Base-by-base conservation (phyloP, 1,139 yeast genomes). In the Nakaseomyces glabratus region DNA sequence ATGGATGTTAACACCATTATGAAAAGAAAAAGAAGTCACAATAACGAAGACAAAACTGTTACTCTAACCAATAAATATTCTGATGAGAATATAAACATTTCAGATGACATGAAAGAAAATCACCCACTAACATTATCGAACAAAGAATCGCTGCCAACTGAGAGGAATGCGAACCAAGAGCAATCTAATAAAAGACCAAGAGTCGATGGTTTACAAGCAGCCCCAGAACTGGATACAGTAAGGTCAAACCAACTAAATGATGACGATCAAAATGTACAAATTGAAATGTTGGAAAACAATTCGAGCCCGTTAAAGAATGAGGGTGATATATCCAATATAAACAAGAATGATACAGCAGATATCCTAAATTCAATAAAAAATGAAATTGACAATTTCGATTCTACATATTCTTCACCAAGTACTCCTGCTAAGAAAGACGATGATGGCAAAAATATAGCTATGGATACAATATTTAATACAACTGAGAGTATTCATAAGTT, bases 1-100 rank as follows among this genome's bases (percentile, higher is more conserved):
- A 35, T 47, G 17, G 51, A 49, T 34, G 42, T 47, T 13, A 46
- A 49, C 28, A 45, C 38, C 19, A 41, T 45, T 45, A 45, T 47
- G 29, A 21, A 36, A n/a, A n/a, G 13, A 6, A 26, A 16, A 11
- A 17, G 24, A 4, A 20, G 14, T 13, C 5, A 26, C 19, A 15
- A 20, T 18, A 16, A 22, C 9, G 20, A 14, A 8, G 33, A 24
- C 12, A 17, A 11, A 21, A n/a, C 8, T 4, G 11, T 10, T 5
- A 21, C 21, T 7, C 17, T 17, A 18, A 36, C 35, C 12, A 30
- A 11, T 10, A 32, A 16, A 16, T 18, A 8, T 17, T 49, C 48
- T 6, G 39, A 37, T 18, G 34, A 47, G 5, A n/a, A 41, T 4
- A 46, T 36, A 23, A 48, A 45, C 20, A 39, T 32, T 20, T 33